Conservation (phyloP, 2,329 filamentous ascomycete genomes). For the Penicillium sp. region DNA sequence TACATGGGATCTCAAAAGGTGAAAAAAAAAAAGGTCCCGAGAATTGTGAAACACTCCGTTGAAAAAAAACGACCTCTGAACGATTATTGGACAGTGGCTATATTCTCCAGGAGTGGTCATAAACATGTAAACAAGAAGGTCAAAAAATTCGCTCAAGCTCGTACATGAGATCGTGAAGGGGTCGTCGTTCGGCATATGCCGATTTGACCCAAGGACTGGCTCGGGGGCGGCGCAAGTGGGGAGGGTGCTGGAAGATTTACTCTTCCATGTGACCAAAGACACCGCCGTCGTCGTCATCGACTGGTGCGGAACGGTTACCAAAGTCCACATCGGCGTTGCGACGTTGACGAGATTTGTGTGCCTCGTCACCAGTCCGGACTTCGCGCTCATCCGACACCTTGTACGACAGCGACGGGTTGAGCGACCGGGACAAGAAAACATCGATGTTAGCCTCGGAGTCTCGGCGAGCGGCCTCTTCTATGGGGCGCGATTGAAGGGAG, state of each 20-base stretch:
- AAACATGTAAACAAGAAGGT: slow-evolving; percentile 23
- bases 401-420: slow-evolving; percentile 41
- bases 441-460: slow-evolving; percentile 31
- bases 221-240: slow-evolving; percentile 1
- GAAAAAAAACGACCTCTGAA: slow-evolving; percentile 12
- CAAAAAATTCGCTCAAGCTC: slow-evolving; percentile 32
- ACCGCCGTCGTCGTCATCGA: slow-evolving; percentile 86
- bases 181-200: slow-evolving; percentile 15
- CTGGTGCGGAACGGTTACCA: slow-evolving; percentile 44
- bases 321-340: slow-evolving; percentile 33
- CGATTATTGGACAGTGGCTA: not conserved
- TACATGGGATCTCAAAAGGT: slow-evolving; percentile 19
- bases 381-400: slow-evolving; percentile 49
- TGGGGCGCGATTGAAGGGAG: slow-evolving; percentile 41
- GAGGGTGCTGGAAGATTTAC: slow-evolving; percentile 36
- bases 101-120: slow-evolving; percentile 8
- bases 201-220: slow-evolving; percentile 5
- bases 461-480: slow-evolving; percentile 26
- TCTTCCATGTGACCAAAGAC: slow-evolving; percentile 97
- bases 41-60: slow-evolving; percentile 12
- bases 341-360: slow-evolving; percentile 29
- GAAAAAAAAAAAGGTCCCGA: slow-evolving; percentile 11
- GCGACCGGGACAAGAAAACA: slow-evolving; percentile 33
- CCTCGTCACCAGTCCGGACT: slow-evolving; percentile 57
- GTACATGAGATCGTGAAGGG: slow-evolving; percentile 31